Percentiles rank a stretch among this genome's conserved stretches.
Conservation (phyloP, 2,329 filamentous ascomycete species). For the Colletotrichum sp. region DNA sequence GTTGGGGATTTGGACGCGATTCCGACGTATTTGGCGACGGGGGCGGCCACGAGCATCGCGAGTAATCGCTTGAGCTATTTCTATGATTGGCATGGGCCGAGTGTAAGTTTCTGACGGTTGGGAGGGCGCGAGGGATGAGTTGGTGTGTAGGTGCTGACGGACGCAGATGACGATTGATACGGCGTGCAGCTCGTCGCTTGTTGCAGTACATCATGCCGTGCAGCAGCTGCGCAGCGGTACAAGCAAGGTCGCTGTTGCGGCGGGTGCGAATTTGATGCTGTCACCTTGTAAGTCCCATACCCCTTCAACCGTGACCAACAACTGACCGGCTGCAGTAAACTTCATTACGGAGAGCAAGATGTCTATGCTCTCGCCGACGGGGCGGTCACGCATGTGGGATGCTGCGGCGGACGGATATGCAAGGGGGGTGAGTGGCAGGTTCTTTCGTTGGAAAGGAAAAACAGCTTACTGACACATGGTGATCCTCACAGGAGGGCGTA, state of each 20-base stretch:
- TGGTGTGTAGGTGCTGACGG: conserved; percentile 38
- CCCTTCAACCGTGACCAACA: no score
- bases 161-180: conserved; percentile 46
- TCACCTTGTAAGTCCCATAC: neutral
- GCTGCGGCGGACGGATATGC: conserved; percentile 54
- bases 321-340: neutral
- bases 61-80: conserved; percentile 32
- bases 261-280: conserved; percentile 28
- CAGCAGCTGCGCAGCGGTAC: conserved; percentile 37
- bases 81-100: no score
- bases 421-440: conserved; percentile 50
- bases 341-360: neutral
- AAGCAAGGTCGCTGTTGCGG: conserved; percentile 27
- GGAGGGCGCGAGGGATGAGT: conserved; percentile 32
- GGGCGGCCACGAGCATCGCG: conserved; percentile 34
- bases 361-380: conserved; percentile 39
- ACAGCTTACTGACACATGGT: neutral
- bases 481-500: conserved; percentile 51
- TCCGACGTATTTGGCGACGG: conserved; percentile 33
- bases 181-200: conserved; percentile 46
- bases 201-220: conserved; percentile 44
- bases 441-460: neutral
- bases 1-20: conserved; percentile 25
- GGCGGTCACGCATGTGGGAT: conserved; percentile 44
- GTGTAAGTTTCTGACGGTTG: conserved; percentile 43